These are phyloP conservation scores for Pisolithus thermaeus DNA, from an alignment of 1,284 basidiomycete species.

Conservation along the genomic window DNA sequence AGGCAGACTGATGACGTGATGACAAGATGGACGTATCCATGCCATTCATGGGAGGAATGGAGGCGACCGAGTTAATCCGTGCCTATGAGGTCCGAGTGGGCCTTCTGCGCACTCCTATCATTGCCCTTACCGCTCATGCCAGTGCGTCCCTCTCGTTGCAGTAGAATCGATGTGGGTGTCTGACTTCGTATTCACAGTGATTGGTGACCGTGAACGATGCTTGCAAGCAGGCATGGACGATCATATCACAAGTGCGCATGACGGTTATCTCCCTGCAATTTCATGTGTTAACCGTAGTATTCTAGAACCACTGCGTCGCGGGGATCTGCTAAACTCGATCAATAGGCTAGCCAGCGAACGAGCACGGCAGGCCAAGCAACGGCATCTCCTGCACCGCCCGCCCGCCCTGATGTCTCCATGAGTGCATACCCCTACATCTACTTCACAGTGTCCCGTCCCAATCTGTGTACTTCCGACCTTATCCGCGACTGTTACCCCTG, in stretches of 20 bases:
- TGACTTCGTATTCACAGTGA: slow-evolving; percentile 54
- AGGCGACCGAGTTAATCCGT: slow-evolving; percentile 79
- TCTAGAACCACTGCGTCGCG: slow-evolving; percentile 67
- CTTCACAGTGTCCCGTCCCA: neutral
- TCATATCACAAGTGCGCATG: slow-evolving; percentile 66
- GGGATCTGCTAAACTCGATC: slow-evolving; percentile 72
- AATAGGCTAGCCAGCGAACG: slow-evolving; percentile 60
- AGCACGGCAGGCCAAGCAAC: slow-evolving; percentile 28
- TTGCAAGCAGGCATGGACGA: slow-evolving; percentile 86
- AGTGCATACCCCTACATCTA: neutral
- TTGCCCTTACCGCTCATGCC: slow-evolving; percentile 90
- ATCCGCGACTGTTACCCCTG: neutral
- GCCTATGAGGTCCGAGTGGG: slow-evolving; percentile 76
- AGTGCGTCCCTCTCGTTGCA: slow-evolving; percentile 46
- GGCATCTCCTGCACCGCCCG: slow-evolving; percentile 26
- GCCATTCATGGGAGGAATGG: slow-evolving; percentile 96
- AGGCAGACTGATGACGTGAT: neutral
- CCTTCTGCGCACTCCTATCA: slow-evolving; percentile 81
- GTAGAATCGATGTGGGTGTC: neutral
- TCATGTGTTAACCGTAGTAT: slow-evolving; percentile 7
- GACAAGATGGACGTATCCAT: slow-evolving; percentile 95
- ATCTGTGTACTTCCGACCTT: neutral
- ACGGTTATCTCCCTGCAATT: neutral
- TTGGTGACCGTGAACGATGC: slow-evolving; percentile 91
- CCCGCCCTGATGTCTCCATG: slow-evolving; percentile 26